phyloP scores from a whole-genome alignment of 768 basidiomycete species.

The Cystobasidium onofrii region DNA sequence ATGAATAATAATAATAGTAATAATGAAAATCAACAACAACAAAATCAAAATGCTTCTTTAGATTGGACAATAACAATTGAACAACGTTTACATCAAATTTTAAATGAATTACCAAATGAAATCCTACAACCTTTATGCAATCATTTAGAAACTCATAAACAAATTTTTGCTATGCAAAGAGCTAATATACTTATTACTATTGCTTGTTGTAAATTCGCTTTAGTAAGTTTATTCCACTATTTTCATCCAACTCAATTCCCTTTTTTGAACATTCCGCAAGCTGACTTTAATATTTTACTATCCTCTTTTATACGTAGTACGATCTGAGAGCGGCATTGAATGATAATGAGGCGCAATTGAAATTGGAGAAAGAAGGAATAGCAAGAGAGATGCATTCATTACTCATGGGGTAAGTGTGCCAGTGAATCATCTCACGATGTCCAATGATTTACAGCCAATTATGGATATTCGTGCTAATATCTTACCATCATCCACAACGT shows the following conservation, averaged over 20 bases:
- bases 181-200: slow-evolving; percentile 6
- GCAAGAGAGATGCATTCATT: slow-evolving; percentile 7
- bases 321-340: background rate
- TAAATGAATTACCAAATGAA: background rate
- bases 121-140: background rate
- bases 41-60: background rate
- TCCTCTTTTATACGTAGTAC: background rate
- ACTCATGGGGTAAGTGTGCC: background rate
- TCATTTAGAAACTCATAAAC: background rate
- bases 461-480: too few relatives aligned
- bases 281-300: too few relatives aligned
- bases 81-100: background rate
- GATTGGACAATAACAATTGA: background rate
- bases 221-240: background rate
- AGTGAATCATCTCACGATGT: background rate
- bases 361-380: slow-evolving; percentile 6
- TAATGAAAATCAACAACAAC: too few relatives aligned
- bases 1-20: too few relatives aligned
- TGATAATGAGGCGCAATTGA: background rate
- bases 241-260: too few relatives aligned
- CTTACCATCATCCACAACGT: too few relatives aligned
- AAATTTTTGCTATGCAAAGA: slow-evolving; percentile 8
- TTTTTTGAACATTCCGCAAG: too few relatives aligned
- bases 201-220: background rate
- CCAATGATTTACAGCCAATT: too few relatives aligned